Percentiles rank a stretch among this genome's conserved stretches.
These are phyloP conservation scores for Trichoderma reesei DNA, from an alignment of 495 filamentous ascomycete species.

Conservation along the genomic window DNA sequence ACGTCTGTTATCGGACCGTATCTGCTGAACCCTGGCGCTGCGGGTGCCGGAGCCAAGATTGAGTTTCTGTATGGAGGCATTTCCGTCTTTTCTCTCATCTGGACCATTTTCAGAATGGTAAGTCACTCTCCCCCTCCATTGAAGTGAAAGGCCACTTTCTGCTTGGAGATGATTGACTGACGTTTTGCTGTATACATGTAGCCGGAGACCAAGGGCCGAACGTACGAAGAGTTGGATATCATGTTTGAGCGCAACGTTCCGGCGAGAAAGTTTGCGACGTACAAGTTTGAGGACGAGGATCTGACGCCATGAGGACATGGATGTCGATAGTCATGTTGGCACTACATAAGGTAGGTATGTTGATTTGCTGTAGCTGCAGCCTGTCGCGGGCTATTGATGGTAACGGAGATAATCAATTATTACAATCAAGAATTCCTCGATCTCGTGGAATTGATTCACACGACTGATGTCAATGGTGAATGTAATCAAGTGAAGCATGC, in stretches of 20 bases:
- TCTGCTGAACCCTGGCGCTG: constrained; percentile 40
- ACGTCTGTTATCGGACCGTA: constrained; percentile 36
- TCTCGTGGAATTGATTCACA: no score
- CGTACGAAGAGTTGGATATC: constrained; percentile 44
- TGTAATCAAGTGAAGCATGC: no score
- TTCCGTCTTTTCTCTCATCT: constrained; percentile 30
- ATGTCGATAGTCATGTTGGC: not conserved
- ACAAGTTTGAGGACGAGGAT: constrained; percentile 3
- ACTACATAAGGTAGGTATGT: no score
- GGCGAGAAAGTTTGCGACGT: constrained; percentile 50
- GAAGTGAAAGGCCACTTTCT: not conserved
- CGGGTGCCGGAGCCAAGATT: constrained; percentile 39
- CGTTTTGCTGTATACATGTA: not conserved
- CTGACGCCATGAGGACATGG: not conserved
- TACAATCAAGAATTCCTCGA: no score
- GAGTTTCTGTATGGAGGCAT: constrained; percentile 46
- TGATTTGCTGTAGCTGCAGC: not conserved
- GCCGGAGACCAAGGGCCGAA: constrained; percentile 24
- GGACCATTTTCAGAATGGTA: constrained; percentile 25
- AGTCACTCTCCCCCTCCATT: not conserved
- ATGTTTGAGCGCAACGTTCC: constrained; percentile 51
- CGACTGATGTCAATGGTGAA: no score
- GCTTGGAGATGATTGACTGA: not conserved
- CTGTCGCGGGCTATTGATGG: no score
- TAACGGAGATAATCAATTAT: no score